Percentiles rank a stretch among this genome's conserved stretches.
Evolutionary conservation across 352 stramenopile species (phyloP).

Genomic region (Halophytophthora batemanensis): DNA sequence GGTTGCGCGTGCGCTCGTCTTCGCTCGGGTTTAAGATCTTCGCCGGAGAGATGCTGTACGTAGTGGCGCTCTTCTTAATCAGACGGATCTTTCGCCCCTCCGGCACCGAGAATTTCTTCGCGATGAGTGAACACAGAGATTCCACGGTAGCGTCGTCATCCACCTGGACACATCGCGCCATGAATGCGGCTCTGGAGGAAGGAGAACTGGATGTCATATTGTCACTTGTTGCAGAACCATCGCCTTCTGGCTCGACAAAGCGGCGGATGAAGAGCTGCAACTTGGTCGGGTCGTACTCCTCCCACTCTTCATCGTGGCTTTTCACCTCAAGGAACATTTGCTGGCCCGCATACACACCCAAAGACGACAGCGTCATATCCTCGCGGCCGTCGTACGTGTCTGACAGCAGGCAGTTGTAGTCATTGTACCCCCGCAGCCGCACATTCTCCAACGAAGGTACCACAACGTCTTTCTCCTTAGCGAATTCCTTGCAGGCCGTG

Average conservation of each 20-base stretch:
- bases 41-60: slow-evolving; percentile 60
- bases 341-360: slow-evolving; percentile 70
- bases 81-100: slow-evolving; percentile 43
- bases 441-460: slow-evolving; percentile 55
- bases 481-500: slow-evolving; percentile 49
- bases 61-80: slow-evolving; percentile 63
- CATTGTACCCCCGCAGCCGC: slow-evolving; percentile 67
- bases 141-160: slow-evolving; percentile 56
- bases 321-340: slow-evolving; percentile 75
- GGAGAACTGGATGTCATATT: slow-evolving; percentile 6
- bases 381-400: slow-evolving; percentile 64
- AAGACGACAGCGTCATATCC: slow-evolving; percentile 43
- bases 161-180: slow-evolving; percentile 60
- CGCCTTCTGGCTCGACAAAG: slow-evolving; percentile 33
- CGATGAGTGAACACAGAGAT: slow-evolving; percentile 42
- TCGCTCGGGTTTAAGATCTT: slow-evolving; percentile 65
- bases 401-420: slow-evolving; percentile 67
- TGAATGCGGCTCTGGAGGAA: slow-evolving; percentile 11
- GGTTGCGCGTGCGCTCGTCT: slow-evolving; percentile 32
- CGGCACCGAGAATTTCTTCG: slow-evolving; percentile 51
- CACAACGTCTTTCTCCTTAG: slow-evolving; percentile 45
- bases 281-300: slow-evolving; percentile 57
- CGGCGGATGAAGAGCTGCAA: slow-evolving; percentile 71
- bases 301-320: slow-evolving; percentile 56
- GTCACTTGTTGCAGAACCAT: neutral